Base-by-base conservation (phyloP, 2,329 filamentous ascomycete genomes). In the Sporothrix luriei region DNA sequence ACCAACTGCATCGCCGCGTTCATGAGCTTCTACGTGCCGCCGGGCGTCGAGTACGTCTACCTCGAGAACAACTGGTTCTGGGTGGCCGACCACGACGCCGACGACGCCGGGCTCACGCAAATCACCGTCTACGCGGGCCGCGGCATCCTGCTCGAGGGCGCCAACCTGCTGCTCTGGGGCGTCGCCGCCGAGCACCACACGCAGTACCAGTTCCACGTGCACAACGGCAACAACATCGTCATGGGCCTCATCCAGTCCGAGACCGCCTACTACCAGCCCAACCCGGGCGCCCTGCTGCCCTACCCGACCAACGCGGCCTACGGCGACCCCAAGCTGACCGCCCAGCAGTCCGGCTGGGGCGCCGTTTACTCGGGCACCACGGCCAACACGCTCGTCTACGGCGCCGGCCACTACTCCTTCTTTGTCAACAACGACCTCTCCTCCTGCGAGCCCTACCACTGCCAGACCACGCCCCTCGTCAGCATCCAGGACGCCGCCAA, bases 251-350 rank as follows among this genome's bases (percentile, higher is more conserved):
- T 88, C 64, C 90, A 92, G 76, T 88, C 89, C 64, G 89, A 92
- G 77, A 88, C 89, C 3, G 86, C 90, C 0, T 92, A 92, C 79
- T 91, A 86, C 78, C 90, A 92, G 77, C 87, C 88, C 29, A 87
- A 85, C 75, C 89, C 90, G 5, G 61, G 24, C 24, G 71, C 66
- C 13, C 46, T 55, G 4, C 26, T 43, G 19, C 71, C 71, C 24
- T 71, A 55, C 59, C 4, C 66, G 11, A 70, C 77, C 1, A 78
- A 80, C 38, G 40, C 74, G 0, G 75, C 75, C 48, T 78, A 79
- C 62, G 71, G 75, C n/a, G 84, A 87, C 73, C 84, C 84, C 0
- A 76, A 78, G 76, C 88, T 83, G 81, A 81, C 78, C n/a, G 59
- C 75, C 0, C 84, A 82, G 73, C 70, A 74, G 49, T 77, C 76